phyloP scores from a whole-genome alignment of 1,284 basidiomycete species.

The Cystobasidiaceae sp. region DNA sequence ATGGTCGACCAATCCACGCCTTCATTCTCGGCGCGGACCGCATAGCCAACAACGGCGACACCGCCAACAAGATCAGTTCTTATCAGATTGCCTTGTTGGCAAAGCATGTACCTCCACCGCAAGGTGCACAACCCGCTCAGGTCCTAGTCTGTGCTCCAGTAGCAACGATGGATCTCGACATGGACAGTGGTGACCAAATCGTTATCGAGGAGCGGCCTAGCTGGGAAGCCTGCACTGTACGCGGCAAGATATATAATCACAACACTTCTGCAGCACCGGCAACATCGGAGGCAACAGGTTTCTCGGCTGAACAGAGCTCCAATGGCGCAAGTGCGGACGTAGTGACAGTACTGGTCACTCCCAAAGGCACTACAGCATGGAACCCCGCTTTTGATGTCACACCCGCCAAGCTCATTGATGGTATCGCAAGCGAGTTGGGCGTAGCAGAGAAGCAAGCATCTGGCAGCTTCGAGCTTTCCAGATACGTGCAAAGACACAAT shows the following conservation, averaged over 20 bases:
- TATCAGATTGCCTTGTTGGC: slow-evolving; percentile 42
- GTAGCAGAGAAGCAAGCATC: slow-evolving; percentile 48
- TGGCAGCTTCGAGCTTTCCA: slow-evolving; percentile 33
- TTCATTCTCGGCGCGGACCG: slow-evolving; percentile 58
- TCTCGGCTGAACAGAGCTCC: slow-evolving; percentile 42
- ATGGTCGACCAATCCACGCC: slow-evolving; percentile 61
- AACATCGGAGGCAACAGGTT: slow-evolving; percentile 45
- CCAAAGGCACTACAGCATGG: slow-evolving; percentile 60
- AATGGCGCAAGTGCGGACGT: slow-evolving; percentile 51
- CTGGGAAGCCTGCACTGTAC: slow-evolving; percentile 76
- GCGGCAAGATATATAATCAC: slow-evolving; percentile 64
- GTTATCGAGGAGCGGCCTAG: slow-evolving; percentile 84
- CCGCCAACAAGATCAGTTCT: slow-evolving; percentile 73
- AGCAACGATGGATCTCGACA: slow-evolving; percentile 77
- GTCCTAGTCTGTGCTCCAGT: slow-evolving; percentile 87
- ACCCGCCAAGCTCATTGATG: slow-evolving; percentile 61
- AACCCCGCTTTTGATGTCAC: slow-evolving; percentile 94
- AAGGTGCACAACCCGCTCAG: slow-evolving; percentile 69
- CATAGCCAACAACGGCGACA: slow-evolving; percentile 83
- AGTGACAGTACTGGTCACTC: slow-evolving; percentile 64
- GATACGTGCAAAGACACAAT: slow-evolving; percentile 31
- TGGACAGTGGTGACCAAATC: slow-evolving; percentile 68
- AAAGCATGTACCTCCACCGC: slow-evolving; percentile 33
- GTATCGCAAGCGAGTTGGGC: slow-evolving; percentile 45
- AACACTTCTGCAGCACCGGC: slow-evolving; percentile 44